These are phyloP conservation scores for Psilocybe cyanescens DNA, from an alignment of 768 basidiomycete genomes.

Conservation along the genomic window DNA sequence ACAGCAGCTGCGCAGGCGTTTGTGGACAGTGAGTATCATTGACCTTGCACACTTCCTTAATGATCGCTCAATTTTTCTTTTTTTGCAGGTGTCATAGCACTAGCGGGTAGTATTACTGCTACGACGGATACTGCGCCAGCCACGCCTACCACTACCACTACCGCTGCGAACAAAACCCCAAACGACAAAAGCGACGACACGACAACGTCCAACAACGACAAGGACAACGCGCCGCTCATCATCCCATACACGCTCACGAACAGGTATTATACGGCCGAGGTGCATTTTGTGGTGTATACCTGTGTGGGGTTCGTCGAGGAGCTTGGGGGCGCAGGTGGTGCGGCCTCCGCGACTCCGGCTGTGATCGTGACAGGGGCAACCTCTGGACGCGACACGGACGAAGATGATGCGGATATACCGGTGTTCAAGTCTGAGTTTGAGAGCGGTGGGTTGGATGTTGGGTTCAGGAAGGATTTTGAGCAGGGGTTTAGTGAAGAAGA, in stretches of 20 bases:
- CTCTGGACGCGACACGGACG: background rate
- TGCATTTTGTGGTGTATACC: conserved; percentile 64
- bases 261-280: conserved; percentile 80
- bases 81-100: background rate
- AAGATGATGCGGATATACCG: background rate
- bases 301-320: conserved; percentile 32
- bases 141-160: background rate
- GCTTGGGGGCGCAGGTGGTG: conserved; percentile 32
- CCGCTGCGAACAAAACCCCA: background rate
- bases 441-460: background rate
- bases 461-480: background rate
- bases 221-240: background rate
- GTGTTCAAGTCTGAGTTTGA: background rate
- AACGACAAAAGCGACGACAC: background rate
- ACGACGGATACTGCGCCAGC: background rate
- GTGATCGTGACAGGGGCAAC: too few species aligned
- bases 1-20: background rate
- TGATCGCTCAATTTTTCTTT: background rate
- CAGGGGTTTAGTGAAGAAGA: background rate
- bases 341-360: background rate
- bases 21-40: conserved; percentile 7
- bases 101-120: background rate
- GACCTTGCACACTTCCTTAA: background rate
- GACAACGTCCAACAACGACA: background rate
- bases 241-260: conserved; percentile 20